These are phyloP conservation scores for Zea luxurians DNA, from an alignment of 176 grass and related monocot genomes.

Conservation along the genomic window DNA sequence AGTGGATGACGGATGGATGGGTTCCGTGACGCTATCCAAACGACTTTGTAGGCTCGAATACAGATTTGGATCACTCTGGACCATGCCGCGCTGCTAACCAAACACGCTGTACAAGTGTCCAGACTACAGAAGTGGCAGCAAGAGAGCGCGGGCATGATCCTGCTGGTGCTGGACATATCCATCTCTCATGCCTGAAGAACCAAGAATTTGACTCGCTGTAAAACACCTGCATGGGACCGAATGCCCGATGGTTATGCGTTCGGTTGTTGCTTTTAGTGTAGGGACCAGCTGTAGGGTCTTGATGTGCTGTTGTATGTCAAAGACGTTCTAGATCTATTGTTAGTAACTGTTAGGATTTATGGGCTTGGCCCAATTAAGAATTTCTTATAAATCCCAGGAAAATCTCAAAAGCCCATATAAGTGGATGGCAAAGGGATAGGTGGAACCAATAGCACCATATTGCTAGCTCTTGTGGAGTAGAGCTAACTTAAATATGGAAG, in stretches of 20 bases:
- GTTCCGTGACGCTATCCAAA: too few relatives aligned
- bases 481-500: too few relatives aligned
- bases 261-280: constrained; percentile 49
- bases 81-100: not conserved
- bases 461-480: too few relatives aligned
- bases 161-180: not conserved
- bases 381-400: too few relatives aligned
- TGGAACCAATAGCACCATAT: too few relatives aligned
- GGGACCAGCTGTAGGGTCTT: constrained; percentile 50
- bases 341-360: too few relatives aligned
- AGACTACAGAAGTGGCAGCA: constrained; percentile 84
- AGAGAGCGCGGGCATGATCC: constrained; percentile 70
- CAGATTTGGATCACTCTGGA: too few relatives aligned
- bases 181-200: constrained; percentile 17
- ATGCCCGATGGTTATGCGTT: constrained; percentile 13
- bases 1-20: too few relatives aligned
- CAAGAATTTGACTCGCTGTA: constrained; percentile 34
- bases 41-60: too few relatives aligned
- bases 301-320: constrained; percentile 44
- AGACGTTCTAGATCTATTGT: constrained; percentile 42
- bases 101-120: constrained; percentile 86
- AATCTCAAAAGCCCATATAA: too few relatives aligned
- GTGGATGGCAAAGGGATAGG: too few relatives aligned
- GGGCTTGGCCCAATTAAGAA: too few relatives aligned
- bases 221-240: constrained; percentile 40